These are phyloP conservation scores for Entomortierella chlamydospora DNA, from an alignment of 192 early-diverging fungal genomes.

Conservation along the genomic window DNA sequence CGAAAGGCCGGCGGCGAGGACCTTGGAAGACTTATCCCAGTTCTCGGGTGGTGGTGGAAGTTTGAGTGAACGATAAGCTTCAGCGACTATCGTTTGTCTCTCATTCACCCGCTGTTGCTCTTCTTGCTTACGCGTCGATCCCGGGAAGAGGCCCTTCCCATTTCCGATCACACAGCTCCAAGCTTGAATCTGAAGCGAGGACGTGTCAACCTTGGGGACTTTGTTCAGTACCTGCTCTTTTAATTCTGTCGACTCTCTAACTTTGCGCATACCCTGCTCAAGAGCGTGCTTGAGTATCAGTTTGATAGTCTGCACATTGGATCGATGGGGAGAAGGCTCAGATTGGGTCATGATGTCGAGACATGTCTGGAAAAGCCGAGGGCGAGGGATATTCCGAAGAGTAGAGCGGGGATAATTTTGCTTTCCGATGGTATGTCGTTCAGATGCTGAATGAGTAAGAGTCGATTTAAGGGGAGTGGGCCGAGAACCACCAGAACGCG, in stretches of 20 bases:
- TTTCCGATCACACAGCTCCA: conserved; percentile 40
- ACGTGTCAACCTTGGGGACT: neutral
- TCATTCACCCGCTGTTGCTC: conserved; percentile 17
- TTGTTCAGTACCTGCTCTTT: neutral
- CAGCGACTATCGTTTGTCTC: conserved; percentile 20
- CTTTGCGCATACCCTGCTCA: conserved; percentile 24
- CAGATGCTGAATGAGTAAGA: neutral
- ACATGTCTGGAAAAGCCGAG: conserved; percentile 27
- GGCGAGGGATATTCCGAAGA: conserved; percentile 14
- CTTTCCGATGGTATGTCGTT: neutral
- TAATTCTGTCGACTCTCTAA: neutral
- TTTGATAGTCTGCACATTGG: conserved; percentile 13
- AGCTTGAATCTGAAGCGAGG: conserved; percentile 6
- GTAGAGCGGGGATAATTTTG: neutral
- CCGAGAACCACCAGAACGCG: neutral
- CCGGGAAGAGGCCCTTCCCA: conserved; percentile 32
- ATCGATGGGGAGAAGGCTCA: neutral
- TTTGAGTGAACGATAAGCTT: conserved; percentile 18
- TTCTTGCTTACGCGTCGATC: conserved; percentile 17
- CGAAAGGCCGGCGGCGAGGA: conserved; percentile 14
- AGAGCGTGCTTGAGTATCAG: conserved; percentile 31
- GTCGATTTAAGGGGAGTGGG: neutral
- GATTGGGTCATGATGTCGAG: conserved; percentile 32
- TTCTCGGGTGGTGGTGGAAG: conserved; percentile 22
- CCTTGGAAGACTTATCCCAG: conserved; percentile 30